phyloP scores from a whole-genome alignment of 139 green algal genomes.

The Auxenochlorella pyrenoidosa region DNA sequence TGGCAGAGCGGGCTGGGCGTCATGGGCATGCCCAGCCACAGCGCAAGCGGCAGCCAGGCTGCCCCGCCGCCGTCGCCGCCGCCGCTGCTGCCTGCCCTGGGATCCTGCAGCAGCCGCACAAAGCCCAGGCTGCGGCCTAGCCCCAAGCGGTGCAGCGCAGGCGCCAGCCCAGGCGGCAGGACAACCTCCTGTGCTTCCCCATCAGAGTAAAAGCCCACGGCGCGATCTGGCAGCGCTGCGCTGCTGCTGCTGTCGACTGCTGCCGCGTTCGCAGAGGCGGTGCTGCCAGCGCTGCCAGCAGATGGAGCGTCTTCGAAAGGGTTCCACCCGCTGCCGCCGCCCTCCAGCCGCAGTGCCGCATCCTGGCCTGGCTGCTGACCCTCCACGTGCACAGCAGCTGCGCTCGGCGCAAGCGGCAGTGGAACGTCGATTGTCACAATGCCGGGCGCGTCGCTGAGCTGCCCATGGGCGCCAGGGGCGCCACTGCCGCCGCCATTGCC shows the following conservation, averaged over 20 bases:
- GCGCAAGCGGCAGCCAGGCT: constrained; percentile 76
- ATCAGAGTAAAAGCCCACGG: constrained; percentile 22
- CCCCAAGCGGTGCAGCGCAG: constrained; percentile 49
- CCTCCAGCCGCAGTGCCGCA: neutral
- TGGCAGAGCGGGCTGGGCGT: constrained; percentile 72
- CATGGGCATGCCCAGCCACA: constrained; percentile 83
- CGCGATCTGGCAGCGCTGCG: neutral
- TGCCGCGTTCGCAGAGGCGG: neutral
- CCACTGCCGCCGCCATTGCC: neutral
- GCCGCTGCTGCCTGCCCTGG: neutral
- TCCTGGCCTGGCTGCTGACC: neutral
- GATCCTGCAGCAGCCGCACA: constrained; percentile 54
- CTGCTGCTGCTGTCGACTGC: neutral
- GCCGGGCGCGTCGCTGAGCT: neutral
- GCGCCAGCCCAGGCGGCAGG: constrained; percentile 25
- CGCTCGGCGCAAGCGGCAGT: constrained; percentile 47
- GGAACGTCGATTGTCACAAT: constrained; percentile 61
- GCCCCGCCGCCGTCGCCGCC: neutral
- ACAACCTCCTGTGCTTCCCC: constrained; percentile 35
- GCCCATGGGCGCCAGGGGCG: neutral
- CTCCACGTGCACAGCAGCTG: neutral
- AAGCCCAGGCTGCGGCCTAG: constrained; percentile 57
- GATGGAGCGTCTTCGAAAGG: neutral
- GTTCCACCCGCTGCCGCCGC: constrained; percentile 14
- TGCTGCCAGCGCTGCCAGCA: neutral